Evolutionary conservation across 83 land plant genomes (phyloP).

Genomic region (Thuja plicata): DNA sequence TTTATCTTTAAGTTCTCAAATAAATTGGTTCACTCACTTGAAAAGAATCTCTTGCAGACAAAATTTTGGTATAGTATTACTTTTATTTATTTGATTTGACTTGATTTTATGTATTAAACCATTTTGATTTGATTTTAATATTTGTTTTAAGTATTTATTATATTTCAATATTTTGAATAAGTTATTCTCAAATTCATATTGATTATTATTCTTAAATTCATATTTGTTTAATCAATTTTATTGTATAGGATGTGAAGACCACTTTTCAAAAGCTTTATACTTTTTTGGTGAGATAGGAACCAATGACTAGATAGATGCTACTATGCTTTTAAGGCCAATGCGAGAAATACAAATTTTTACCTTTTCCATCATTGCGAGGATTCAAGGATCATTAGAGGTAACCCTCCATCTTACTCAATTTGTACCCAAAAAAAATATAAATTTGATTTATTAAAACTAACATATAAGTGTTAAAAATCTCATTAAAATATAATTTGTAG

Average conservation of each 20-base stretch:
- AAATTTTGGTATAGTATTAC: slow-evolving; percentile 2
- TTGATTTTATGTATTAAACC: too few relatives aligned
- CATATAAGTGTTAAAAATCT: too few relatives aligned
- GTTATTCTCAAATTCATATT: too few relatives aligned
- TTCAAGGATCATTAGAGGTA: background rate
- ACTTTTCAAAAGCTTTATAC: background rate
- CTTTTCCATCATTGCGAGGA: background rate
- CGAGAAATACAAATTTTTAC: background rate
- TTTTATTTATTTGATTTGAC: background rate
- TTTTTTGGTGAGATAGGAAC: background rate
- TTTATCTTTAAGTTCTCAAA: slow-evolving; percentile 8
- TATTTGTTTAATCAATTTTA: background rate
- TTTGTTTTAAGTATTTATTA: too few relatives aligned
- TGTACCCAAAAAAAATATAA: background rate
- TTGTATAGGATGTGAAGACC: background rate
- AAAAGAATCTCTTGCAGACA: slow-evolving; percentile 22
- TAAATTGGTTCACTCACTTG: slow-evolving; percentile 24
- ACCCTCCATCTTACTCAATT: background rate
- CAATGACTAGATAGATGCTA: background rate
- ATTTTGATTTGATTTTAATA: too few relatives aligned
- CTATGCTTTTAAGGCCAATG: background rate
- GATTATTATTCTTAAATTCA: too few relatives aligned
- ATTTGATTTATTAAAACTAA: too few relatives aligned
- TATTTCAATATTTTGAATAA: too few relatives aligned
- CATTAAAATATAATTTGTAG: too few relatives aligned